Base-by-base conservation (phyloP, 2,329 filamentous ascomycete genomes). In the Aspergillus eucalypticola region DNA sequence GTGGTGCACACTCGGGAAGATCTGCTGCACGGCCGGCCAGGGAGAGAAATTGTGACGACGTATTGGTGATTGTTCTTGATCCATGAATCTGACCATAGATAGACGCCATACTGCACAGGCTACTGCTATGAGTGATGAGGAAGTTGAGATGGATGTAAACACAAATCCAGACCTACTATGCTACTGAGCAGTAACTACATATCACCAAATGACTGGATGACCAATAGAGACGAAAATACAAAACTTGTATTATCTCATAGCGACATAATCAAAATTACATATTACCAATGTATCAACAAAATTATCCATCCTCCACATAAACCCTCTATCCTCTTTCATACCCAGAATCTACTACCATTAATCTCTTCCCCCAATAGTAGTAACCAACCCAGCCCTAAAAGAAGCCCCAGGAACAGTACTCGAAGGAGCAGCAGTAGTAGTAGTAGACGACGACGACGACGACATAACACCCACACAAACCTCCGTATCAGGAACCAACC, bases 1-100 rank as follows among this genome's bases (percentile, higher is more conserved):
- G 48, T 53, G 38, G 35, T 58, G 19, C 49, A 46, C 23, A 58
- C 56, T 4, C 13, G 27, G 35, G 49, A 79, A 17, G 75, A 72
- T 25, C 13, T 46, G 39, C 3, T 54, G 27, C 17, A 6, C 8
- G 52, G 39, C 15, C 39, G 25, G 11, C 11, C 8, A 1, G 52
- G 42, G 5, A 32, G 53, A n/a, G 53, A 44, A 2, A 5, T 55
- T 7, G 13, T 55, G 11, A 46, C 23, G 1, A 44, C 39, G 5
- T 55, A 42, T 10, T 55, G 53, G 53, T 55, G 21, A 41, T 51
- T 17, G 4, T 11, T 2, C 10, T 35, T 35, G 11, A 5, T 13
- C 1, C 11, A 35, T 4, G 4, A 2, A 17, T 29, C 8, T 41
- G 50, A 25, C 4, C 15, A 10, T 49, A 27, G 13, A n/a, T 52